phyloP scores from a whole-genome alignment of 768 basidiomycete species.

The Paxillus involutus region DNA sequence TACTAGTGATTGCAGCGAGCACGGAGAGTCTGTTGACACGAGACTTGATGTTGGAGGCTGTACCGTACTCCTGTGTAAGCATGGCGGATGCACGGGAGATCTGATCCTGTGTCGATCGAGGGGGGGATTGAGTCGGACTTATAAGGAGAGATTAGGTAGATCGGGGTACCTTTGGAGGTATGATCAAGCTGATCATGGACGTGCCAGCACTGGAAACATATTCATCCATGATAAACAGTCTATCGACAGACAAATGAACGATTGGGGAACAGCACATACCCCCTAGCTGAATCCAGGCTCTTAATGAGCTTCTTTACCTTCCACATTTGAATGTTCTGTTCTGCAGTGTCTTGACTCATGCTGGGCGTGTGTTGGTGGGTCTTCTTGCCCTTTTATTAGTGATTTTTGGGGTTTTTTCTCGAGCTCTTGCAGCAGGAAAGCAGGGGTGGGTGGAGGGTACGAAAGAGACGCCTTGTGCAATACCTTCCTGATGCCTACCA shows the following conservation, averaged over 20 bases:
- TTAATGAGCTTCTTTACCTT: slow-evolving; percentile 99
- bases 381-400: slow-evolving; percentile 9
- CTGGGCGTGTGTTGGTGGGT: slow-evolving; percentile 35
- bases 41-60: slow-evolving; percentile 99
- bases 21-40: slow-evolving; percentile 98
- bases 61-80: slow-evolving; percentile 98
- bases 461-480: not conserved
- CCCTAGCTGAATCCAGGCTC: slow-evolving; percentile 85
- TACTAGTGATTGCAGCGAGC: slow-evolving; percentile 95
- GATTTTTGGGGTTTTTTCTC: slow-evolving; percentile 7
- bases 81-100: slow-evolving; percentile 92
- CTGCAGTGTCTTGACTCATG: slow-evolving; percentile 84
- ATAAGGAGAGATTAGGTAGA: slow-evolving; percentile 8
- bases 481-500: slow-evolving; percentile 2
- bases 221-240: slow-evolving; percentile 22
- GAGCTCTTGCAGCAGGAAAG: slow-evolving; percentile 19
- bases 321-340: slow-evolving; percentile 98
- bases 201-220: slow-evolving; percentile 73
- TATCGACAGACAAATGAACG: not conserved
- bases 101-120: slow-evolving; percentile 64
- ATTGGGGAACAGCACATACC: slow-evolving; percentile 21
- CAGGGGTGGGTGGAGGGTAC: slow-evolving; percentile 19
- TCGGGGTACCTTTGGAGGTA: slow-evolving; percentile 80
- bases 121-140: not conserved
- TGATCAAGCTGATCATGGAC: slow-evolving; percentile 98